Conservation (phyloP, 192 early-diverging fungal genomes). For the Podila horticola region DNA sequence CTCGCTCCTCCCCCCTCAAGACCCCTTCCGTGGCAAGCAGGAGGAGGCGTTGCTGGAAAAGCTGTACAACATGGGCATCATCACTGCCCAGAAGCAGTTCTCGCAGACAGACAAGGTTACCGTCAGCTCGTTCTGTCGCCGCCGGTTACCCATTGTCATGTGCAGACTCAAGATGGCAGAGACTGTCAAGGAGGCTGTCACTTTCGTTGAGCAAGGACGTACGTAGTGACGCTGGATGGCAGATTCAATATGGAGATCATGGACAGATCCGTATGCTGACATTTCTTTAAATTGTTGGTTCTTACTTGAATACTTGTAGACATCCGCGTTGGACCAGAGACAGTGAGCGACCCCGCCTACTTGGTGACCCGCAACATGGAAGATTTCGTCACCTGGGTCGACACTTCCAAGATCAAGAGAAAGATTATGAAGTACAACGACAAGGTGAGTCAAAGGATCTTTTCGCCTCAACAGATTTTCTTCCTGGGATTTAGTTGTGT, state of each 20-base stretch:
- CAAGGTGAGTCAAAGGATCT: slow-evolving; percentile 60
- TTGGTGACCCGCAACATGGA: slow-evolving; percentile 82
- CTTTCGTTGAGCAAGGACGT: slow-evolving; percentile 92
- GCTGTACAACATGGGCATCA: slow-evolving; percentile 86
- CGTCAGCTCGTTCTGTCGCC: slow-evolving; percentile 89
- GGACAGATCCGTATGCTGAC: no score
- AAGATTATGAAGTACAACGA: slow-evolving; percentile 97
- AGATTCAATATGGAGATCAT: no score
- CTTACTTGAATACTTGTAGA: slow-evolving; percentile 44
- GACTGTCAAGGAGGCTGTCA: slow-evolving; percentile 89
- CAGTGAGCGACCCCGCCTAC: slow-evolving; percentile 89
- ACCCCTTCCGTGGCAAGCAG: slow-evolving; percentile 79
- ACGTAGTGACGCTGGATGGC: not conserved
- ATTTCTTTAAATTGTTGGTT: no score
- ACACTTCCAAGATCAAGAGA: slow-evolving; percentile 96
- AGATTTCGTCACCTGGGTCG: slow-evolving; percentile 98
- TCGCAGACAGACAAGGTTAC: slow-evolving; percentile 82
- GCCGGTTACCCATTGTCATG: slow-evolving; percentile 92
- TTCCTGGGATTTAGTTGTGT: not conserved
- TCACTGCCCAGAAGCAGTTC: slow-evolving; percentile 81
- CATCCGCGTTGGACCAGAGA: slow-evolving; percentile 92
- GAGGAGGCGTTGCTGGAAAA: slow-evolving; percentile 87
- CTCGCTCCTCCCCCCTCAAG: slow-evolving; percentile 85
- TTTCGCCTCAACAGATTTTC: not conserved
- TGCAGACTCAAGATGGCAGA: slow-evolving; percentile 96